phyloP scores from a whole-genome alignment of 2,329 filamentous ascomycete genomes.

The Cladosporium sphaerospermum region DNA sequence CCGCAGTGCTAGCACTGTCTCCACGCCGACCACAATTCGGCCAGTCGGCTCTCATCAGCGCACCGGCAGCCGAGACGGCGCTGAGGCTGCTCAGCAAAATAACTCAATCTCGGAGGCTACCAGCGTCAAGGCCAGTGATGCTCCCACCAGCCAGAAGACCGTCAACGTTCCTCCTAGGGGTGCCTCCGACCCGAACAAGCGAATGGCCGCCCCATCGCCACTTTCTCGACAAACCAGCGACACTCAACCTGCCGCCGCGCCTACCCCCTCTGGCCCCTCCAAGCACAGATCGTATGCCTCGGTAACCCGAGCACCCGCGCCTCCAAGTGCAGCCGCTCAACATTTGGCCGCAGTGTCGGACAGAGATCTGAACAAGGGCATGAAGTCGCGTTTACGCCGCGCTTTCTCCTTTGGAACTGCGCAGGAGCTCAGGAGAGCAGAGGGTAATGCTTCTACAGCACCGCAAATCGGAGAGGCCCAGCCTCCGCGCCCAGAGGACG shows the following conservation, averaged over 20 bases:
- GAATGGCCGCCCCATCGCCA: slow-evolving; percentile 40
- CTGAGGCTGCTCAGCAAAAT: slow-evolving; percentile 9
- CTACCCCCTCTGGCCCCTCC: slow-evolving; percentile 17
- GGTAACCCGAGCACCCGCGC: slow-evolving; percentile 23
- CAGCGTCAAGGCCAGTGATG: not conserved
- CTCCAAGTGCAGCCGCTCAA: slow-evolving; percentile 66
- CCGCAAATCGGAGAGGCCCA: slow-evolving; percentile 22
- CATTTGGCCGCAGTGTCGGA: slow-evolving; percentile 83
- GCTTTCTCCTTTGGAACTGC: slow-evolving; percentile 97
- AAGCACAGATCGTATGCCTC: slow-evolving; percentile 28
- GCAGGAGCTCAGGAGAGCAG: slow-evolving; percentile 75
- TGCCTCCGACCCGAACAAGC: slow-evolving; percentile 37
- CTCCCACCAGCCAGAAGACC: slow-evolving; percentile 3
- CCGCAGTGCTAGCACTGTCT: slow-evolving; percentile 22
- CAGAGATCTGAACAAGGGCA: slow-evolving; percentile 69
- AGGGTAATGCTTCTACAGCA: slow-evolving; percentile 44
- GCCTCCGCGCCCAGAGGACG: slow-evolving; percentile 27
- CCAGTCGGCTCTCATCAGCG: slow-evolving; percentile 29
- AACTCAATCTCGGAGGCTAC: slow-evolving; percentile 12
- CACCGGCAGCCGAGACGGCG: slow-evolving; percentile 30
- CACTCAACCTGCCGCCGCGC: slow-evolving; percentile 22
- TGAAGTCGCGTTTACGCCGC: slow-evolving; percentile 78
- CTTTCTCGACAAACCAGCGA: slow-evolving; percentile 40
- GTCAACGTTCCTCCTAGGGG: slow-evolving; percentile 28
- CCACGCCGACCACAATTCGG: slow-evolving; percentile 28